Conservation (phyloP, 768 basidiomycete genomes). For the Royoungia palumana region DNA sequence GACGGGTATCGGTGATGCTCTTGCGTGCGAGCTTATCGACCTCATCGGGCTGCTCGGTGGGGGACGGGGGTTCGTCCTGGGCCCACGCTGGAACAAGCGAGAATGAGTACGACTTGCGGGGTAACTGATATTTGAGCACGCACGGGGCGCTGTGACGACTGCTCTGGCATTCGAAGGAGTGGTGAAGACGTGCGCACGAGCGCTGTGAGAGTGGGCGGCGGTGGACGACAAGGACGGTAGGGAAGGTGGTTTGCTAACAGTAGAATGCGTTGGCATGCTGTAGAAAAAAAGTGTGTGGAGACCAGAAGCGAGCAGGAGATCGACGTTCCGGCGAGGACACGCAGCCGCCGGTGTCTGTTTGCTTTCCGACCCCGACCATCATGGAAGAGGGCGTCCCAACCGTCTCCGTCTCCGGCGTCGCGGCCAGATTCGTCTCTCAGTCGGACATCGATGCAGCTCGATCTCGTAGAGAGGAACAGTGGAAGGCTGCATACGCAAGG, state of each 20-base stretch:
- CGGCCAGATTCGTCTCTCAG: conserved; percentile 82
- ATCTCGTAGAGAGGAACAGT: conserved; percentile 72
- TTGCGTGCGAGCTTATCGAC: conserved; percentile 26
- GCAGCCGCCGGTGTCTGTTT: conserved; percentile 8
- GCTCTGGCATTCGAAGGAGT: conserved; percentile 45
- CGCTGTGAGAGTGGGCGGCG: conserved; percentile 28
- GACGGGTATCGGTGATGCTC: conserved; percentile 38
- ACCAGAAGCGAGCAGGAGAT: no score
- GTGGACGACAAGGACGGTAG: conserved; percentile 26
- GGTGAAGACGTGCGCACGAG: conserved; percentile 22
- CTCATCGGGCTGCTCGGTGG: conserved; percentile 45
- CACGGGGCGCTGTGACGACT: conserved; percentile 71
- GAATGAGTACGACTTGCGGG: conserved; percentile 3
- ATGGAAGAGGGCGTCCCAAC: conserved; percentile 75
- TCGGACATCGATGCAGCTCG: conserved; percentile 73
- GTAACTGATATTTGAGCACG: conserved; percentile 22
- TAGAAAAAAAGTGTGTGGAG: no score
- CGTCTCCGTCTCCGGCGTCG: conserved; percentile 66
- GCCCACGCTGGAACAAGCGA: conserved; percentile 63
- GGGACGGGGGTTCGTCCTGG: conserved; percentile 77
- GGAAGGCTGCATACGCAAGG: conserved; percentile 90
- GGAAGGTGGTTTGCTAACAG: conserved; percentile 16
- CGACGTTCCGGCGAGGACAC: not conserved
- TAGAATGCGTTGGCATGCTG: conserved; percentile 17
- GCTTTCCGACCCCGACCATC: conserved; percentile 20